Percentiles rank a stretch among this genome's conserved stretches.
Conservation (phyloP, 1,139 yeast genomes). For the Wickerhamiella infanticola region DNA sequence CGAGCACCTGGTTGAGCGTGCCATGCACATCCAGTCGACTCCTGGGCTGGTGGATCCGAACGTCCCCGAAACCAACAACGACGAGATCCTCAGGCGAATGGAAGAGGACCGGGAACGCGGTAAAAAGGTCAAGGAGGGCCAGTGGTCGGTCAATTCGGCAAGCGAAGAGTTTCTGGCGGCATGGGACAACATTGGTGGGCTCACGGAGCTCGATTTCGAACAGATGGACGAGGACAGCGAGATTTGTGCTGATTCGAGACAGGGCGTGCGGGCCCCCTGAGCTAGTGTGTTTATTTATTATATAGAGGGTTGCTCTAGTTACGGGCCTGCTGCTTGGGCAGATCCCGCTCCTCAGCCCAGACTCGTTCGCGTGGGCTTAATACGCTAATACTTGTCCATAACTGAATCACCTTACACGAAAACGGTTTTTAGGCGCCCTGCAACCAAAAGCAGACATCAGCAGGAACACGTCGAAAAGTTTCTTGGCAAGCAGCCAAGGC, state of each 20-base stretch:
- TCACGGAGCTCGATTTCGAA: constrained; percentile 35
- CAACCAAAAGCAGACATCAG: no score
- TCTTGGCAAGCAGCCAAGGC: no score
- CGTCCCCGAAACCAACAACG: constrained; percentile 8
- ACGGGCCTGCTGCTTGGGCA: no score
- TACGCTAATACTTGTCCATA: no score
- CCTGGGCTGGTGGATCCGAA: background rate
- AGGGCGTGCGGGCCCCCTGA: constrained; percentile 19
- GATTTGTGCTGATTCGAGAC: constrained; percentile 16
- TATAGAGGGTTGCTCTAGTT: no score
- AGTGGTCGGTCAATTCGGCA: constrained; percentile 48
- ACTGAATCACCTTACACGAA: no score
- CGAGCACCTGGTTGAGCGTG: background rate
- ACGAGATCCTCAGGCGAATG: constrained; percentile 46
- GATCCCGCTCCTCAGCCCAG: no score
- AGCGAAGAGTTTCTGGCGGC: constrained; percentile 42
- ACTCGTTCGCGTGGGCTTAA: no score
- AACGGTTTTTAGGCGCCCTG: no score
- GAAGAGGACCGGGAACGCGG: constrained; percentile 80
- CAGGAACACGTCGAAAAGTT: no score
- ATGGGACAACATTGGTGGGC: constrained; percentile 36
- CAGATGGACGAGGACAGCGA: constrained; percentile 41
- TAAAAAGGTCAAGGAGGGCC: constrained; percentile 57
- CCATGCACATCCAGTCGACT: constrained; percentile 2
- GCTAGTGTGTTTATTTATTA: background rate